Base-by-base conservation (phyloP, 1,284 basidiomycete genomes). In the Mixia osmundae region DNA sequence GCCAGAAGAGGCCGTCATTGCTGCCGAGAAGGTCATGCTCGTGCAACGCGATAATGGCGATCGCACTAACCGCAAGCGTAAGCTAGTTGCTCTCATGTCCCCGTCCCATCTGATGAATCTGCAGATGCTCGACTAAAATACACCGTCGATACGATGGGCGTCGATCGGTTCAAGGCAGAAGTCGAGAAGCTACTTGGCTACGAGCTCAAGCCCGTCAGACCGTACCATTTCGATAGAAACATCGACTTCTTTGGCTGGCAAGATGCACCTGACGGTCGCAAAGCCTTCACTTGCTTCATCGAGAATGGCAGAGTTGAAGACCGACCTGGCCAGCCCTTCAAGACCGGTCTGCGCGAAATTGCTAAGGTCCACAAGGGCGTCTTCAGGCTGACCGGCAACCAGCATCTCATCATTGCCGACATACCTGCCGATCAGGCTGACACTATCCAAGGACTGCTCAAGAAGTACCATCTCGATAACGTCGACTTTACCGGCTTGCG, bases 261-360 rank as follows among this genome's bases (percentile, higher is more conserved):
- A 33, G 72, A 70, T 25, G 85, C 83, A 42, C 65, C 76, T 53
- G 73, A 91, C 51, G 85, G 85, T 49, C 72, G 67, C 51, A 75
- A 83, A 57, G 44, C 94, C 57, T 89, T 83, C 59, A 87, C 76
- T 36, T 65, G 79, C 55, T 97, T 87, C 61, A 77, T 97, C 56
- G 89, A 97, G 62, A 99, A 97, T 54, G 91, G 91, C 9, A 76
- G 89, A 38, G 71, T 97, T 25, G 76, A 87, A 58, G 83, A 97
- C 57, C 82, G 83, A 56, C 72, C 82, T 4, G 78, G 71, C 30
- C 48, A 49, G 32, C 72, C 83, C 45, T 95, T 85, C 73, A 94
- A 95, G 65, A 75, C 76, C 5, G 87, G 79, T 38, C 62, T 99
- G 37, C 67, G 72, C 37, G 85, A 94, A 61, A 78, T 97, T 44